These are phyloP conservation scores for Sphagnurus paluster DNA, from an alignment of 1,284 basidiomycete species.

Conservation along the genomic window DNA sequence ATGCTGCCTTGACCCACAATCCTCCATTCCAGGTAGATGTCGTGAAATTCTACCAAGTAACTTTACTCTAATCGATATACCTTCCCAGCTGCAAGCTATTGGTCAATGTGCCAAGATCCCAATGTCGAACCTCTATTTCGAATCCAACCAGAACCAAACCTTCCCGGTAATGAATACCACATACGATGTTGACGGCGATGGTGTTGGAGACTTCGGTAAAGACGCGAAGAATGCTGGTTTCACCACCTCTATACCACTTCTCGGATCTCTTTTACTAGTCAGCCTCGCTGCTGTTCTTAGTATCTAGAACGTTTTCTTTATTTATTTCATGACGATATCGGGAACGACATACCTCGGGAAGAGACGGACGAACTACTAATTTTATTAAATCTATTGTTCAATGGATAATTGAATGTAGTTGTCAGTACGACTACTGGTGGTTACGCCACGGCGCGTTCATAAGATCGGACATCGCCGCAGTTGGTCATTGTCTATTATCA, in stretches of 20 bases:
- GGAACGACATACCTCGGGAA: slow-evolving; percentile 14
- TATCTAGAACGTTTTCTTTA: slow-evolving; percentile 16
- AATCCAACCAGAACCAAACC: slow-evolving; percentile 59
- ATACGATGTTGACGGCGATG: slow-evolving; percentile 38
- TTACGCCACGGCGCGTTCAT: slow-evolving; percentile 6
- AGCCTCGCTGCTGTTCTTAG: slow-evolving; percentile 15
- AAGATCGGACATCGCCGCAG: slow-evolving; percentile 23
- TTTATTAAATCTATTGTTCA: slow-evolving; percentile 1
- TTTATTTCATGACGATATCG: slow-evolving; percentile 14
- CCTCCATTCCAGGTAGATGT: slow-evolving; percentile 59
- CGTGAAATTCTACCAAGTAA: too few species aligned
- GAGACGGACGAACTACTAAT: slow-evolving; percentile 12
- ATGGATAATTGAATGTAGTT: background rate
- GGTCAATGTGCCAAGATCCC: slow-evolving; percentile 61
- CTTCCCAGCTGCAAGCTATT: slow-evolving; percentile 59
- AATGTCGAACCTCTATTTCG: slow-evolving; percentile 57
- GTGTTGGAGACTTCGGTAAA: slow-evolving; percentile 20
- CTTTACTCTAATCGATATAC: slow-evolving; percentile 1
- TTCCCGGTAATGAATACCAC: slow-evolving; percentile 47
- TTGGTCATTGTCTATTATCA: slow-evolving; percentile 2
- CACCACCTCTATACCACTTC: slow-evolving; percentile 11
- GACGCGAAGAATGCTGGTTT: slow-evolving; percentile 6
- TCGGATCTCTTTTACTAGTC: slow-evolving; percentile 12
- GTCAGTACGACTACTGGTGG: background rate
- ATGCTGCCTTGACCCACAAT: slow-evolving; percentile 59